Base-by-base conservation (phyloP, 495 filamentous ascomycete species). In the Schizothecium vesticola region DNA sequence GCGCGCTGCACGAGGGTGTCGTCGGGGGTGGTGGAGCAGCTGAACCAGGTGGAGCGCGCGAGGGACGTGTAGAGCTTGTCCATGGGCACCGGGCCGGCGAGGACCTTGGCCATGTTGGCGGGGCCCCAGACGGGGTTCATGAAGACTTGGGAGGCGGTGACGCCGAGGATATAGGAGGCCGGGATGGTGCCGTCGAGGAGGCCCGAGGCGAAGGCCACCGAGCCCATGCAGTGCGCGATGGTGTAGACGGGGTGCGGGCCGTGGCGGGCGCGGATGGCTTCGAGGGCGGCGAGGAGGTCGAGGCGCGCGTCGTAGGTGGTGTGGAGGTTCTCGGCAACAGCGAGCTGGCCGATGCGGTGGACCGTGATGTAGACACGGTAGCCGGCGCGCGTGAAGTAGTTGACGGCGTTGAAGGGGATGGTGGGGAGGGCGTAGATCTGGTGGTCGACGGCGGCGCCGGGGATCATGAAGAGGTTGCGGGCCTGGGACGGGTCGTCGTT, bases 191-290 rank as follows among this genome's bases (percentile, higher is more conserved):
- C 89, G 73, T 90, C 88, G 3, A 92, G 82, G 0, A 92, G 78
- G 51, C 87, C 89, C 33, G 81, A 78, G 0, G 81, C 77, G 25
- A 87, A 82, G 13, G 88, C 84, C 0, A 91, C 85, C 21, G 85
- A 83, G 59, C 89, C 89, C 79, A 86, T 86, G 74, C 89, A 92
- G 75, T 92, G 89, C 16, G 84, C 82, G 64, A 91, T 79, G 11
- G 84, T 84, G 75, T 92, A 91, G 58, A 87, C 70, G 43, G 82
- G 76, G 19, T 82, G 80, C 16, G 62, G 43, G 56, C 71, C 70
- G 55, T 71, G 26, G 5, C 75, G 58, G 13, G 73, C 64, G 2
- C 84, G 83, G 65, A 91, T 87, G 61, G 82, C 78, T 65, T 85
- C 77, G 21, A 90, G 70, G 21, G 85, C 87, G 2, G 88, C 88